Base-by-base conservation (phyloP, 177 flowering plant genomes). In the Vitis hybrid region DNA sequence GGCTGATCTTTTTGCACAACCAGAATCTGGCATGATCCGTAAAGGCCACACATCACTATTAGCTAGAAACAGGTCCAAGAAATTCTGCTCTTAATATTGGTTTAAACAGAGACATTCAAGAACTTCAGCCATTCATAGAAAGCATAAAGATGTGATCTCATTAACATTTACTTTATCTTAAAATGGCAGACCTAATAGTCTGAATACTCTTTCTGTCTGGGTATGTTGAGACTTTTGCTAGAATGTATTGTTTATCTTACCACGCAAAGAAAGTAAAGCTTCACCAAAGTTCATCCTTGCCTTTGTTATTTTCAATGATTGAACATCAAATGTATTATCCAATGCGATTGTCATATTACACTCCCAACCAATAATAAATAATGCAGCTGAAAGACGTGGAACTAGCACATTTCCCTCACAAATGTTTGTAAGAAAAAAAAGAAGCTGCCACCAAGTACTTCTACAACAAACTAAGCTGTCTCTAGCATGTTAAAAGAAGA, bases 331-430 rank as follows among this genome's bases (percentile, higher is more conserved):
- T 14, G 63, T 60, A 61, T 76, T 63, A 71, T 62, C 71, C 10
- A 52, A 56, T 14, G 65, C 69, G 69, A 63, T 27, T 68, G 64
- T 48, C 83, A 89, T 75, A 63, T 80, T 70, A 71, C 50, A 72
- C 72, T 95, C 99, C 97, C 96, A 91, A 58, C 82, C 83, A 73
- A 91, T 80, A 2, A 88, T 64, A 77, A 88, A 83, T n/a, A 87
- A 56, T 58, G 86, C 83, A 73, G 95, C 90, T 67, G 76, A 81
- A 64, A 91, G 84, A 72, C 78, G 63, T 64, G 91, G 73, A 76
- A 88, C 74, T 55, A 88, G 72, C 24, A 53, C 79, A 79, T 63
- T 70, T 58, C 88, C 89, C 63, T 74, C 80, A 35, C 55, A 77
- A 90, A 72, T 20, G 66, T 52, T 65, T 73, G 74, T 18, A 18